Conservation (phyloP, 2,329 filamentous ascomycete species). For the Phialophora chinensis region DNA sequence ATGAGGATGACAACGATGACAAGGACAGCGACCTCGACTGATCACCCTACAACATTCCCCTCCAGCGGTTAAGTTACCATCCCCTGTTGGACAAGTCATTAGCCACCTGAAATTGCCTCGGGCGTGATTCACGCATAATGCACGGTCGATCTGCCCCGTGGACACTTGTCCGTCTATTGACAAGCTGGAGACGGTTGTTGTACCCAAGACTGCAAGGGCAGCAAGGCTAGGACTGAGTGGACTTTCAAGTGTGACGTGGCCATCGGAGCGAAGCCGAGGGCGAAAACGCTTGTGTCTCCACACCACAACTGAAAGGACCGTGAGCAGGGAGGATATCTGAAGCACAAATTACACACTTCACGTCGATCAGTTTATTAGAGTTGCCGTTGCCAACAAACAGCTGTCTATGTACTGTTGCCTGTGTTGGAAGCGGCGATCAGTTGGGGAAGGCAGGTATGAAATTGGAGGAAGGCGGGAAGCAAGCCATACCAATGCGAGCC, state of each 20-base stretch:
- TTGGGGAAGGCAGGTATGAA: conserved; percentile 1
- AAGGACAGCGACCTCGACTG: conserved; percentile 41
- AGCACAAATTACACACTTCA: background rate
- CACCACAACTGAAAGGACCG: background rate
- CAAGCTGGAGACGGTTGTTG: background rate
- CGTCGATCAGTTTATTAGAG: background rate
- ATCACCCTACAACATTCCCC: conserved; percentile 33
- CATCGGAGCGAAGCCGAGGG: background rate
- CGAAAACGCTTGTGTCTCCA: background rate
- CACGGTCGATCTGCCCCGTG: background rate
- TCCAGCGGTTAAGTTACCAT: background rate
- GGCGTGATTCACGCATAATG: background rate
- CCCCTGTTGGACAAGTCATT: background rate
- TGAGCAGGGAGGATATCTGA: background rate
- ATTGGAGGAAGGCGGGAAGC: background rate
- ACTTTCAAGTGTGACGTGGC: background rate
- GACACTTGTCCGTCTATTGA: background rate
- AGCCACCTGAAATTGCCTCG: background rate
- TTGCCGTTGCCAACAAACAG: background rate
- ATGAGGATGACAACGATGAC: conserved; percentile 39
- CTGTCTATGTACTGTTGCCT: background rate
- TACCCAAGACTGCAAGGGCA: background rate
- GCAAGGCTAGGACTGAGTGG: background rate
- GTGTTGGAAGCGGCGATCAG: background rate
- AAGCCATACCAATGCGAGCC: background rate